Base-by-base conservation (phyloP, 305 asterid genomes). In the Fraxinus sp. region DNA sequence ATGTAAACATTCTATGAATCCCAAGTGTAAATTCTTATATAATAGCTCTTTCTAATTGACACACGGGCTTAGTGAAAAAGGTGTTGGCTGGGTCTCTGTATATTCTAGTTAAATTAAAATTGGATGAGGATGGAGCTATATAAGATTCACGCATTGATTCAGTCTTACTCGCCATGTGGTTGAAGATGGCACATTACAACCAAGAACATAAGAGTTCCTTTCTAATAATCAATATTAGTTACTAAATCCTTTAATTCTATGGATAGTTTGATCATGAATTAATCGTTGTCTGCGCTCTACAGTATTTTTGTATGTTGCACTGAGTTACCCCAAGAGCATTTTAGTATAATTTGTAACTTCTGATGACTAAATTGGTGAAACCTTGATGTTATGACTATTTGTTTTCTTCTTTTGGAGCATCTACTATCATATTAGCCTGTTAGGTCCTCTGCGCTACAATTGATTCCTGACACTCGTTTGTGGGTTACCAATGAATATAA, bases 391-490 rank as follows among this genome's bases (percentile, higher is more conserved):
- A 30, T 55, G 41, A 82, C 55, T 43, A 20, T 62, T 26, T 37
- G 13, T 79, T 52, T 68, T 70, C 80, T 68, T 77, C 57, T 72
- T 83, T 81, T 59, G 37, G 62, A 83, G 78, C 32, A 35, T 55
- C 66, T 73, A 59, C 43, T 71, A 0, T 74, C 66, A n/a, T 26
- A 8, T 8, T 39, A 39, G 46, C 13, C 43, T 37, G 75, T 59
- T 52, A 43, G 80, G 71, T 43, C 75, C 78, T 26, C 55, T 46
- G 49, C 39, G 62, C 59, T 9, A 24, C 30, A 78, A n/a, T 80
- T 83, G 84, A 81, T 74, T 77, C 10, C 59, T 49, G 43, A 73
- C 62, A 39, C 35, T n/a, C 37, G 11, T 24, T 24, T 36, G 13
- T 46, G 70, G 80, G 46, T 76, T 77, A 75, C 52, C 49, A 57